These are phyloP conservation scores for Combretum micranthum DNA, from an alignment of 345 rosid species.

Conservation along the genomic window DNA sequence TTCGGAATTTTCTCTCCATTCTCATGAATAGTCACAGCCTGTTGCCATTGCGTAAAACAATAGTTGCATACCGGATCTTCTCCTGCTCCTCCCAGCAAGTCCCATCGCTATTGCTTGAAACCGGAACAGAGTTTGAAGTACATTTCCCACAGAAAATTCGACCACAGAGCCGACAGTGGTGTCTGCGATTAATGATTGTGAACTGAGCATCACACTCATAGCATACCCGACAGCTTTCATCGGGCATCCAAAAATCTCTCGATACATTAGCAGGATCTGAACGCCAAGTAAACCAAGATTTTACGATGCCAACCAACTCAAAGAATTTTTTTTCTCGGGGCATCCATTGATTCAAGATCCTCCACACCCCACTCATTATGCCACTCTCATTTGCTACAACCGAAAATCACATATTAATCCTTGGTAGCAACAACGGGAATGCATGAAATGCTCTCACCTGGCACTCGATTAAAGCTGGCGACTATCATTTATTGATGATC, in stretches of 20 bases:
- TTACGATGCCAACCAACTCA: slow-evolving; percentile 46
- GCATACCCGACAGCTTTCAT: slow-evolving; percentile 90
- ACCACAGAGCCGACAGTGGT: slow-evolving; percentile 92
- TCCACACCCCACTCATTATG: slow-evolving; percentile 53
- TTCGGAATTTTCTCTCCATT: slow-evolving; percentile 42
- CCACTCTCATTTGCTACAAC: slow-evolving; percentile 41
- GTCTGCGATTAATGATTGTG: slow-evolving; percentile 65
- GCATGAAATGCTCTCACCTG: too few species aligned
- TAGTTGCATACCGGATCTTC: slow-evolving; percentile 82
- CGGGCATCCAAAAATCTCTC: slow-evolving; percentile 99
- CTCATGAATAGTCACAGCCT: slow-evolving; percentile 30
- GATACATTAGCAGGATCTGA: slow-evolving; percentile 73
- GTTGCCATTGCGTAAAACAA: slow-evolving; percentile 82
- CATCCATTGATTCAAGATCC: slow-evolving; percentile 51
- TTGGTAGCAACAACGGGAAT: too few species aligned
- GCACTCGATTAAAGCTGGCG: too few species aligned
- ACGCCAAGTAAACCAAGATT: slow-evolving; percentile 75
- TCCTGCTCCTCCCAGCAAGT: slow-evolving; percentile 52
- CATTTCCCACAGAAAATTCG: slow-evolving; percentile 91
- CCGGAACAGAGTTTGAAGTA: slow-evolving; percentile 72
- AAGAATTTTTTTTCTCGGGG: slow-evolving; percentile 47
- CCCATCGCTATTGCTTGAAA: slow-evolving; percentile 31
- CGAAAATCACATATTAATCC: not conserved
- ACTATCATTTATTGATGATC: too few species aligned
- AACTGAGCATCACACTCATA: slow-evolving; percentile 85